Base-by-base conservation (phyloP, 768 basidiomycete genomes). In the Tylopilus sp. region DNA sequence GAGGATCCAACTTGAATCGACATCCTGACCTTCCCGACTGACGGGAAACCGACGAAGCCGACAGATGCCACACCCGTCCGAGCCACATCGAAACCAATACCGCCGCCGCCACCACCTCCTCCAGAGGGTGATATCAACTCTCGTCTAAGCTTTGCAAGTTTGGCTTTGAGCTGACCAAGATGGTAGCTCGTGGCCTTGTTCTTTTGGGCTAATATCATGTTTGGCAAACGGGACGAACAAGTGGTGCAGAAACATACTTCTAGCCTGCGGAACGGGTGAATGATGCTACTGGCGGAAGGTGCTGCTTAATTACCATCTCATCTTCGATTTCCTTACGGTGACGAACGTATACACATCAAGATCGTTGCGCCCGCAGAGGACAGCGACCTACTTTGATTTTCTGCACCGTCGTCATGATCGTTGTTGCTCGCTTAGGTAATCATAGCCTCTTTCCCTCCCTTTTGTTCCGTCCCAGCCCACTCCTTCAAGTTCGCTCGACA, bases 131-230 rank as follows among this genome's bases (percentile, higher is more conserved):
- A 78, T 61, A 99, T 93, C 50, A 99, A 83, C 68, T 99, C 97
- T 52, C 97, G 83, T 57, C 92, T 81, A 42, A 98, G 87, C 70
- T 99, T 99, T 45, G 97, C 97, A 48, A 99, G 85, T 71, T 99
- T 99, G 52, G 97, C 96, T 72, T 98, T 98, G 69, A 98, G 85
- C 75, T 95, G 92, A 48, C 95, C 95, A 54, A 97, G 74, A 76
- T 96, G 94, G 72, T 95, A 95, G 75, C 91, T 92, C 60, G 90
- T 92, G 75, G 90, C 90, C 83, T 93, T 93, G 73, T 93, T 93
- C 72, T 93, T 93, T 79, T 93, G 91, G 66, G 91, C 91, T 93
- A 71, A 49, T 21, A 37, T 8, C 52, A 42, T 19, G 52, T 59
- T 59, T 45, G 57, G 52, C 38, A 53, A 52, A 45, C 41, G 41